Percentiles rank a stretch among this genome's conserved stretches.
Conservation (phyloP, 257 asterid species). For the Ilex aquifolium region DNA sequence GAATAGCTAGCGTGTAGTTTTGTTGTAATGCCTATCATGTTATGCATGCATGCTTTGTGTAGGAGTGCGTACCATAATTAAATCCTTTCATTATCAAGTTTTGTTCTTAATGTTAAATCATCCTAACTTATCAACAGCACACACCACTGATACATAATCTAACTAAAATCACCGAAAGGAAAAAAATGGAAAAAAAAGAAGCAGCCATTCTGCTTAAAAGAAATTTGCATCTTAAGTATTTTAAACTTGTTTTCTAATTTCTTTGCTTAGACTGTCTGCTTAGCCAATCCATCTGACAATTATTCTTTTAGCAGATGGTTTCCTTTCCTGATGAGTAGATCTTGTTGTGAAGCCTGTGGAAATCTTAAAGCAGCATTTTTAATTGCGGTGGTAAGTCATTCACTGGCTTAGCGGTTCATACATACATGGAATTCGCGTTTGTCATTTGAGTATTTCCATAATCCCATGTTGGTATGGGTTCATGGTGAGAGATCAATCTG, state of each 20-base stretch:
- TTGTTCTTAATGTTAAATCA: conserved; percentile 1
- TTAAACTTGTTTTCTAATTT: no score
- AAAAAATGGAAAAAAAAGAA: no score
- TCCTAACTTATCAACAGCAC: not conserved
- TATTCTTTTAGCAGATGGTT: conserved; percentile 70
- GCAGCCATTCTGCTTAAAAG: no score
- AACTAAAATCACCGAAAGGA: no score
- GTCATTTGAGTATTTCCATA: not conserved
- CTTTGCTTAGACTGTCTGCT: not conserved
- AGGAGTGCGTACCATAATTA: no score
- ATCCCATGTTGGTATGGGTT: not conserved
- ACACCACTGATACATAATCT: no score
- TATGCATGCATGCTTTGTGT: not conserved
- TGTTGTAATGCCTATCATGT: conserved; percentile 11
- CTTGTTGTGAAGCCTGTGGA: conserved; percentile 98
- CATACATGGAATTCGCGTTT: conserved; percentile 3
- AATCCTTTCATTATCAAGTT: not conserved
- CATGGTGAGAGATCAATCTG: not conserved
- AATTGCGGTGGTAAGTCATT: conserved; percentile 92
- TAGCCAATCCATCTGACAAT: conserved; percentile 10
- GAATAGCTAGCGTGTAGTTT: conserved; percentile 8
- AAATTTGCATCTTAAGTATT: not conserved
- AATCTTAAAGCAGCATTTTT: conserved; percentile 98
- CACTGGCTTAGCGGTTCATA: conserved; percentile 11
- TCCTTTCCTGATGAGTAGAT: conserved; percentile 86